These are phyloP conservation scores for Parathielavia hyrcaniae DNA, from an alignment of 495 filamentous ascomycete genomes.

Conservation along the genomic window DNA sequence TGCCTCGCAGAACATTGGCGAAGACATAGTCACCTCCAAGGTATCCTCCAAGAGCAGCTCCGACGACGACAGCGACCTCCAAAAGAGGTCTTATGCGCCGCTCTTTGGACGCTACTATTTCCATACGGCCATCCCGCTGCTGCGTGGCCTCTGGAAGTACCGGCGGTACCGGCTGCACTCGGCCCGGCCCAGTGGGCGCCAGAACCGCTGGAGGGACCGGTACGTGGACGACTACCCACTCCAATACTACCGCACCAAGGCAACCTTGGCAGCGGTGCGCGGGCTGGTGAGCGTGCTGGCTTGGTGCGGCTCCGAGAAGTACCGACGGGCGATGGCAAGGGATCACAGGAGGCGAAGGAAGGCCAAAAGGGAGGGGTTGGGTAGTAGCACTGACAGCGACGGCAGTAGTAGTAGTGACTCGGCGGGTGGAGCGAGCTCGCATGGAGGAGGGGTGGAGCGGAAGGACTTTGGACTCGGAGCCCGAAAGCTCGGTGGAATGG, in stretches of 20 bases:
- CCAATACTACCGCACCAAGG: neutral
- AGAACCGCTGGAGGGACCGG: slow-evolving; percentile 16
- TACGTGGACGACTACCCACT: slow-evolving; percentile 17
- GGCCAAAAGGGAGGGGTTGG: neutral
- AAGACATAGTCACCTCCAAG: neutral
- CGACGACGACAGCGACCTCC: neutral
- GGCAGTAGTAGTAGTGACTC: neutral
- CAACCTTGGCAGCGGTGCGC: neutral
- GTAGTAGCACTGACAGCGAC: neutral
- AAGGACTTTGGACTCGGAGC: neutral
- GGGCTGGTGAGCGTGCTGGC: slow-evolving; percentile 11
- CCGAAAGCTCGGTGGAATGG: too few species aligned
- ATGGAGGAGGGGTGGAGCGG: neutral
- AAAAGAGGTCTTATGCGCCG: slow-evolving; percentile 2
- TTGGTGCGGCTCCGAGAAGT: slow-evolving; percentile 10
- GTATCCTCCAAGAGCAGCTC: neutral
- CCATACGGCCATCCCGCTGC: slow-evolving; percentile 12
- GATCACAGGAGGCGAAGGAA: neutral
- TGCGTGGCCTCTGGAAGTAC: slow-evolving; percentile 12
- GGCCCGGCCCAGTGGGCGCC: neutral
- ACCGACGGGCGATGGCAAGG: slow-evolving; percentile 5
- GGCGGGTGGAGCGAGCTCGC: neutral
- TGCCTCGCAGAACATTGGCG: neutral
- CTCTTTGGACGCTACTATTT: slow-evolving; percentile 14
- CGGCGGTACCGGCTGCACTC: slow-evolving; percentile 2